Evolutionary conservation across 768 basidiomycete genomes (phyloP).

Genomic region (Multifurca ochricompacta): DNA sequence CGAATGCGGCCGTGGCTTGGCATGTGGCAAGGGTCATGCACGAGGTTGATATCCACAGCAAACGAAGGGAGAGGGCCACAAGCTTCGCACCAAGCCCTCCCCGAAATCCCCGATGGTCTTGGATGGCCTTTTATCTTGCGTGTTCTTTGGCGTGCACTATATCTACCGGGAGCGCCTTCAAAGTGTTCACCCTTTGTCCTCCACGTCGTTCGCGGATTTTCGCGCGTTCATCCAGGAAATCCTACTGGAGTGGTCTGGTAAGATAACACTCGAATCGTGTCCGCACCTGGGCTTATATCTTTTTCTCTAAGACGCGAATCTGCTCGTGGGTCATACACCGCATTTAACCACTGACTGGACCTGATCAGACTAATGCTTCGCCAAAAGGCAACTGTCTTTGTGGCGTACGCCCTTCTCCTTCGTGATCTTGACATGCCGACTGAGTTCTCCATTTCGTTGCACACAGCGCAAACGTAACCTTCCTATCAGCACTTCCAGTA

Average conservation of each 20-base stretch:
- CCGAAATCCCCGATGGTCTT: background rate
- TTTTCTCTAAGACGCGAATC: conserved; percentile 4
- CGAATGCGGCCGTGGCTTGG: conserved; percentile 5
- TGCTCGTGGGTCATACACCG: conserved; percentile 1
- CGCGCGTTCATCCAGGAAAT: background rate
- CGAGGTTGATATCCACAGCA: conserved; percentile 2
- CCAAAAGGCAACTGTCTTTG: conserved; percentile 7
- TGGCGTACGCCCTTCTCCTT: background rate
- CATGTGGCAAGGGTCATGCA: conserved; percentile 8
- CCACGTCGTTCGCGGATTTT: background rate
- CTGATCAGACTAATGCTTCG: background rate
- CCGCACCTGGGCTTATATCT: background rate
- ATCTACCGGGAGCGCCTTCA: conserved; percentile 7
- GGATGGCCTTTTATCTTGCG: conserved; percentile 1
- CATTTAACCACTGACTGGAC: background rate
- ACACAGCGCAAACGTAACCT: conserved; percentile 4
- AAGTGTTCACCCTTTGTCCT: background rate
- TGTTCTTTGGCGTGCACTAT: conserved; percentile 1
- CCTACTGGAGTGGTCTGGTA: conserved; percentile 6
- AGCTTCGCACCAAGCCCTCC: background rate
- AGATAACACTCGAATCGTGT: background rate
- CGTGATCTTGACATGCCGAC: background rate
- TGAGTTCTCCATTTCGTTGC: background rate
- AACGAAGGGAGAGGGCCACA: background rate
- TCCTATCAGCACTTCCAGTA: conserved; percentile 2